Evolutionary conservation across 148 eudicot genomes (phyloP).

Genomic region (Dianthus caryophyllus): DNA sequence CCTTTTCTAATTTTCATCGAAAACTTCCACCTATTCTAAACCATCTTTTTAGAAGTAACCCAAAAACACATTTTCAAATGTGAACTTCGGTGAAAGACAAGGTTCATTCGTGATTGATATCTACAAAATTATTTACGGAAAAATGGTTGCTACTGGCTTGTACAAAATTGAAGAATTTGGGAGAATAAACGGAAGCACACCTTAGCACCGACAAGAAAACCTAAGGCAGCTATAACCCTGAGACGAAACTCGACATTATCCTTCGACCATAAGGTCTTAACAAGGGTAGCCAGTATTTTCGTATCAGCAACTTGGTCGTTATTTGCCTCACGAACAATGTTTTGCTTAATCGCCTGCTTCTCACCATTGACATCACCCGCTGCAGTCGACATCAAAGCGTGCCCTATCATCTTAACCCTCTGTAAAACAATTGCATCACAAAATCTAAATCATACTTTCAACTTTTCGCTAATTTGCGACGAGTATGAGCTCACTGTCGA

Average conservation of each 20-base stretch:
- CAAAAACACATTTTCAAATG: too few relatives aligned
- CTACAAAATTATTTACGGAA: too few relatives aligned
- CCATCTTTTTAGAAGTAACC: too few relatives aligned
- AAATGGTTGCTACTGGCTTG: too few relatives aligned
- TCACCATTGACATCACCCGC: conserved; percentile 34
- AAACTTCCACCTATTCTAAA: too few relatives aligned
- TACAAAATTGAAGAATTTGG: neutral
- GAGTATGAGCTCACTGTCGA: neutral
- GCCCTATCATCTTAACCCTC: conserved; percentile 47
- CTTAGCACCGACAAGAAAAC: conserved; percentile 87
- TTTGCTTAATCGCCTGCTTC: conserved; percentile 39
- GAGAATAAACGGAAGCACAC: conserved; percentile 26
- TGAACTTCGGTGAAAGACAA: too few relatives aligned
- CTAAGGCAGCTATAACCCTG: conserved; percentile 77
- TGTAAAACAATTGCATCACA: conserved; percentile 25
- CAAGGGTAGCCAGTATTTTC: conserved; percentile 66
- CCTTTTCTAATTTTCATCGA: too few relatives aligned
- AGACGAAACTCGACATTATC: conserved; percentile 78
- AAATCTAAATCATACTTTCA: neutral
- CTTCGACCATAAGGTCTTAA: conserved; percentile 73
- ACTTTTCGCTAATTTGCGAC: neutral
- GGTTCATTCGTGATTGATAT: too few relatives aligned
- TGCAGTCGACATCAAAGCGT: conserved; percentile 54
- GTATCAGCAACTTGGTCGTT: conserved; percentile 43
- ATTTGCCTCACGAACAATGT: conserved; percentile 29